phyloP scores from a whole-genome alignment of 1,284 basidiomycete species.

The Leccinum subspadiceum region DNA sequence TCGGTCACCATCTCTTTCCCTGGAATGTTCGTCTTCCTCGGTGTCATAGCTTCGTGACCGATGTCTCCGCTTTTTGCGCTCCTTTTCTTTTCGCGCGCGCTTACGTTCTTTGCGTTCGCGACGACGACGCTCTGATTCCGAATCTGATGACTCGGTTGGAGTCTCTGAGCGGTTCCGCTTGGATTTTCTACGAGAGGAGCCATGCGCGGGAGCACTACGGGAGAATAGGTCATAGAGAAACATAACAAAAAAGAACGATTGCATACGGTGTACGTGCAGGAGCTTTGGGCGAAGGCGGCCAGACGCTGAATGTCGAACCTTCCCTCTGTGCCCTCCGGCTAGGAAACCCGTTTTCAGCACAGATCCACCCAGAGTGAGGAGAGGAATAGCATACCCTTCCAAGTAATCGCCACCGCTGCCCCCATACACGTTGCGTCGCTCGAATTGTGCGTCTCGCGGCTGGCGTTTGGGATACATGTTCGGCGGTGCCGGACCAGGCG shows the following conservation, averaged over 20 bases:
- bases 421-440: constrained; percentile 26
- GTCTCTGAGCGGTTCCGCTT: constrained; percentile 55
- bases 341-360: constrained; percentile 4
- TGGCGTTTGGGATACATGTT: constrained; percentile 42
- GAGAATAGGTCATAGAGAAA: constrained; percentile 4
- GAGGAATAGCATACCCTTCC: constrained; percentile 33
- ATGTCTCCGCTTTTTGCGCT: constrained; percentile 35
- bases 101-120: constrained; percentile 60
- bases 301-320: constrained; percentile 62
- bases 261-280: constrained; percentile 59
- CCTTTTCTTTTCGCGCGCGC: constrained; percentile 51
- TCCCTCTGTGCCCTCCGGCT: constrained; percentile 80
- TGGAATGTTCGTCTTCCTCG: constrained; percentile 36
- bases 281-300: constrained; percentile 83
- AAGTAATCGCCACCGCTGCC: constrained; percentile 37
- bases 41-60: constrained; percentile 40
- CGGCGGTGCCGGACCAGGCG: constrained; percentile 23
- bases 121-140: constrained; percentile 62
- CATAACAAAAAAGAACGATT: not conserved
- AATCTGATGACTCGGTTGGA: constrained; percentile 52
- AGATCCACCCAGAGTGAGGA: not conserved
- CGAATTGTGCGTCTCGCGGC: constrained; percentile 15
- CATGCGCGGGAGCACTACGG: constrained; percentile 51
- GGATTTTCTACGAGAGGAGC: constrained; percentile 54
- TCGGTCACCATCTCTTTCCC: constrained; percentile 28